Conservation (phyloP, 225 moss, liverwort and hornwort genomes). For the Physcomitrellopsis africana region DNA sequence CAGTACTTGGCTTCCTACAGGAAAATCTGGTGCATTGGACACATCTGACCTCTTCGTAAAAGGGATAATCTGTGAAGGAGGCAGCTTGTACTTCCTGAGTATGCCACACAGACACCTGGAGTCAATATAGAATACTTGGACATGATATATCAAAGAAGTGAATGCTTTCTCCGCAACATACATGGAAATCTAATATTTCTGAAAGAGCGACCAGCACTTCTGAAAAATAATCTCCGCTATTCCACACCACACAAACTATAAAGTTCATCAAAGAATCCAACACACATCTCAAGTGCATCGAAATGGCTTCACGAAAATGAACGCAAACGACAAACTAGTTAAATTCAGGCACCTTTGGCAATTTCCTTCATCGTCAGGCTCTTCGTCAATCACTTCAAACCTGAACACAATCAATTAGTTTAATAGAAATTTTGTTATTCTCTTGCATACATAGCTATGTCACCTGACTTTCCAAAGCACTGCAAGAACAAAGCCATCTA, state of each 20-base stretch:
- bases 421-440: slow-evolving; percentile 7
- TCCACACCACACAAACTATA: neutral
- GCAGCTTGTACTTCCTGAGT: slow-evolving; percentile 68
- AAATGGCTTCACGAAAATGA: slow-evolving; percentile 15
- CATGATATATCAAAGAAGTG: slow-evolving; percentile 15
- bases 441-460: neutral
- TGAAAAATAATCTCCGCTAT: neutral
- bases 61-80: slow-evolving; percentile 63
- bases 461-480: too few species aligned
- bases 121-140: slow-evolving; percentile 20
- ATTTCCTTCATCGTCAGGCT: slow-evolving; percentile 91
- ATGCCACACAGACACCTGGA: slow-evolving; percentile 8
- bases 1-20: slow-evolving; percentile 71
- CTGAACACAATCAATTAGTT: slow-evolving; percentile 28
- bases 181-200: neutral
- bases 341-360: slow-evolving; percentile 51
- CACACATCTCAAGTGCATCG: slow-evolving; percentile 14
- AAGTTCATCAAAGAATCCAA: neutral
- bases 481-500: neutral
- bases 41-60: slow-evolving; percentile 76
- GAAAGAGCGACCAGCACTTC: neutral
- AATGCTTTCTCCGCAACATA: neutral
- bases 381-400: slow-evolving; percentile 88
- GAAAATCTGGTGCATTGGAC: slow-evolving; percentile 62
- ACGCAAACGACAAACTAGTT: slow-evolving; percentile 19